Percentiles rank a stretch among this genome's conserved stretches.
phyloP scores from a whole-genome alignment of 192 early-diverging fungal species.

The Paraglomus brasilianum region DNA sequence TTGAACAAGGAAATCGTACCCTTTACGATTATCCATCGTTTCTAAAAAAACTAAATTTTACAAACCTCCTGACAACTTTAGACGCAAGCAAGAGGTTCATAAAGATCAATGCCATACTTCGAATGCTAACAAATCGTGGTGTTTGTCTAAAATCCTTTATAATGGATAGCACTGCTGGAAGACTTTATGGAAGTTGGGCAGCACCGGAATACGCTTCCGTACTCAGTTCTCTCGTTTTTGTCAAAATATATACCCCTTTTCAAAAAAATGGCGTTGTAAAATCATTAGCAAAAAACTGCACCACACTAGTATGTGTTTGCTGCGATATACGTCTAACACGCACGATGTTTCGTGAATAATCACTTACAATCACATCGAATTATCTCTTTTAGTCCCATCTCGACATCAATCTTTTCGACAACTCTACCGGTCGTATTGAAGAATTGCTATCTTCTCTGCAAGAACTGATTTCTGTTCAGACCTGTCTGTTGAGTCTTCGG shows the following conservation, averaged over 20 bases:
- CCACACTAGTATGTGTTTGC: slow-evolving; percentile 11
- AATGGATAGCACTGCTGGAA: slow-evolving; percentile 20
- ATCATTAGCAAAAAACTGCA: slow-evolving; percentile 23
- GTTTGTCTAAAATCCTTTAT: slow-evolving; percentile 23
- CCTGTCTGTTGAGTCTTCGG: slow-evolving; percentile 14
- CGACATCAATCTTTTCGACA: slow-evolving; percentile 26
- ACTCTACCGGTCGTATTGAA: not conserved
- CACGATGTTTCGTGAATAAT: not conserved
- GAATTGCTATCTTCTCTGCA: slow-evolving; percentile 6
- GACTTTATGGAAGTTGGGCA: slow-evolving; percentile 10
- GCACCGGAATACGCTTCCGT: slow-evolving; percentile 12
- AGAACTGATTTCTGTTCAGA: slow-evolving; percentile 12
- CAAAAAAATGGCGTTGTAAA: slow-evolving; percentile 22
- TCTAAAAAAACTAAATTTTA: slow-evolving; percentile 28
- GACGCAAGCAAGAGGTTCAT: not conserved
- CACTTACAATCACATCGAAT: not conserved
- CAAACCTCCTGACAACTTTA: not conserved
- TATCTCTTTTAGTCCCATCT: slow-evolving; percentile 17
- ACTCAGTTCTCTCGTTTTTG: not conserved
- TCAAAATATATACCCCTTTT: slow-evolving; percentile 26
- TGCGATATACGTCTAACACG: not conserved
- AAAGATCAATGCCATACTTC: slow-evolving; percentile 17
- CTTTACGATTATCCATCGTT: slow-evolving; percentile 27
- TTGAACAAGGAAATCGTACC: not conserved
- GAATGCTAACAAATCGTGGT: slow-evolving; percentile 19